These are phyloP conservation scores for Rhodosporidiobolus sp. DNA, from an alignment of 768 basidiomycete species.

Conservation along the genomic window DNA sequence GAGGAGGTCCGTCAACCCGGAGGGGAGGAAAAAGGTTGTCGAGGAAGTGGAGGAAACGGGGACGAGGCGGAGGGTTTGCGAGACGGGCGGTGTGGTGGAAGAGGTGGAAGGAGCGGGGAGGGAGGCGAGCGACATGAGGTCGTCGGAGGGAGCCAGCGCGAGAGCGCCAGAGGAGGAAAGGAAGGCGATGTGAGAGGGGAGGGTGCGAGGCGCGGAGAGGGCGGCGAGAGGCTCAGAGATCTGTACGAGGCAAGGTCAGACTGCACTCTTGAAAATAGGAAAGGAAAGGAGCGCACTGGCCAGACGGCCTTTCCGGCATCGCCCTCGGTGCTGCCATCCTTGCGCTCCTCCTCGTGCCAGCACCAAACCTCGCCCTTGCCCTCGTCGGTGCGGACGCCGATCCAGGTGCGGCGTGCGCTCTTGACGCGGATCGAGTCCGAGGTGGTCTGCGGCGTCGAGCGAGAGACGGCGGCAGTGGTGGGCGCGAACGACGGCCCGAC, in stretches of 20 bases:
- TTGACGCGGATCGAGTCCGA: conserved; percentile 37
- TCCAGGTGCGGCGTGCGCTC: conserved; percentile 34
- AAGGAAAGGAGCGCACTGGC: conserved; percentile 13
- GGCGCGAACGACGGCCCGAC: conserved; percentile 36
- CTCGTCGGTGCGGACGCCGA: conserved; percentile 25
- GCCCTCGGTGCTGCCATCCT: conserved; percentile 37
- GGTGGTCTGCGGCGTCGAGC: conserved; percentile 23
- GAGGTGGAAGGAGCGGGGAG: conserved; percentile 2
- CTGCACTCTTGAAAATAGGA: no score
- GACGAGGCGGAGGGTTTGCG: conserved; percentile 20
- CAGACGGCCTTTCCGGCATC: conserved; percentile 37
- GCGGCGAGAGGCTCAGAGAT: conserved; percentile 34
- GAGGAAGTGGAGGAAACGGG: conserved; percentile 15
- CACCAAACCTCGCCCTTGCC: conserved; percentile 38
- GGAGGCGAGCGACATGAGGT: conserved; percentile 29
- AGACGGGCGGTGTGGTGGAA: not conserved
- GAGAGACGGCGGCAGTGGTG: conserved; percentile 32
- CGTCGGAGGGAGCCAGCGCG: conserved; percentile 27
- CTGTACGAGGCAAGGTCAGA: not conserved
- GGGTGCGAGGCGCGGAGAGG: conserved; percentile 27
- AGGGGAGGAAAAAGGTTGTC: conserved; percentile 17
- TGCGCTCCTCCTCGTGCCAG: conserved; percentile 38
- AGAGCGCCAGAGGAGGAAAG: conserved; percentile 33
- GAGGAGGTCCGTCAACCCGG: conserved; percentile 16
- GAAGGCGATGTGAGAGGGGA: conserved; percentile 34